Evolutionary conservation across 139 green algal species (phyloP), one percentile per base, ranked within the genome.

Genomic region (Picochlorum sp.): DNA sequence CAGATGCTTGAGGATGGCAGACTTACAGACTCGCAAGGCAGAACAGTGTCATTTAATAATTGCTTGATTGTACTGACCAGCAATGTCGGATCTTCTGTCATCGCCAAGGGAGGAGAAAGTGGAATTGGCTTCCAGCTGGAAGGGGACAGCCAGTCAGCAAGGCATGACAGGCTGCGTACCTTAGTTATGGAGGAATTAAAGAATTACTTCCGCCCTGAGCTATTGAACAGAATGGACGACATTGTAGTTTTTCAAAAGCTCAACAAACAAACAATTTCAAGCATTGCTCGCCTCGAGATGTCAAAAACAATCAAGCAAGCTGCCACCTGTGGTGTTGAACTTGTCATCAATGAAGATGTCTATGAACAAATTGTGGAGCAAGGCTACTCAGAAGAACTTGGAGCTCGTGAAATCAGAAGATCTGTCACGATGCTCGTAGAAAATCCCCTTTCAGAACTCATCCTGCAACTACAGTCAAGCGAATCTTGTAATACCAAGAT

Each of bases 1-100:
- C 89, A 97, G 75, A 76, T 98, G 56, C 68, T 98, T 66, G 91
- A 98, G 74, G 91, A 98, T 57, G 91, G 91, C 7, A 67, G 84
- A 13, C 74, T 97, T 13, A 97, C 89, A 2, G 88, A 95, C 76
- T 88, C 73, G 58, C 66, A 78, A 63, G 85, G 85, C 14, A 76
- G 85, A 43, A 64, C 45, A 9, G 85, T 91, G 28, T 80, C 59
- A 18, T 93, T 93, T 69, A 88, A 85, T 59, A 86, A 93, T 67
- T 71, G 41, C 7, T 62, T 93, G 36, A 78, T 93, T 59, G 64
- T 93, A 20, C 76, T 93, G 61, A 93, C 85, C 22, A 78, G 64
- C 70, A 93, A 93, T 59, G 57, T 93, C 3, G 85, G 85, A 29
- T 75, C 61, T 28, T 32, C 22, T 4, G 76, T 77, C 13, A 88